These are phyloP conservation scores for Puccinia novopanici DNA, from an alignment of 1,284 basidiomycete genomes.

Conservation along the genomic window DNA sequence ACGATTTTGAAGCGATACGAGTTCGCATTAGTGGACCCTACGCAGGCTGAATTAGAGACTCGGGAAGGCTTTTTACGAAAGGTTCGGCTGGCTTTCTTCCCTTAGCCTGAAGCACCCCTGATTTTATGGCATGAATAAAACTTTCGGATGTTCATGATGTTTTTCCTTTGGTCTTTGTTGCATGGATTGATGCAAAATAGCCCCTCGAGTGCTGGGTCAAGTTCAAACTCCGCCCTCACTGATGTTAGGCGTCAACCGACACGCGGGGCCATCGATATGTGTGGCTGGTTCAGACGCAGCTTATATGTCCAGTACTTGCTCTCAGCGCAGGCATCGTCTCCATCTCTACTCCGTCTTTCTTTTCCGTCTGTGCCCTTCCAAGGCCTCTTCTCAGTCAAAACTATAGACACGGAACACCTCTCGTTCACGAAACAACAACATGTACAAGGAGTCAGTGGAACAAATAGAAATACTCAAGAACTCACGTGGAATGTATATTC, in stretches of 20 bases:
- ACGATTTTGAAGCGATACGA: conserved; percentile 41
- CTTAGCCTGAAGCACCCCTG: background rate
- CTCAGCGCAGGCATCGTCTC: background rate
- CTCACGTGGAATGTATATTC: too few relatives aligned
- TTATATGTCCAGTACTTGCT: background rate
- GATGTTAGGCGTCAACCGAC: background rate
- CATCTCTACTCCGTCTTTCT: background rate
- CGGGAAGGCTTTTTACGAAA: conserved; percentile 45
- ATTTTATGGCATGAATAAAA: too few relatives aligned
- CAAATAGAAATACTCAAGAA: too few relatives aligned
- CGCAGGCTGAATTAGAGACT: conserved; percentile 32
- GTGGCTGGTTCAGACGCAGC: background rate
- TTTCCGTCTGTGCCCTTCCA: background rate
- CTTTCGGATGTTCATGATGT: background rate
- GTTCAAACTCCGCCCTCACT: conserved; percentile 3
- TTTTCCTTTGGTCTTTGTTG: background rate
- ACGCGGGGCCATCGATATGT: too few relatives aligned
- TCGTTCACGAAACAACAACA: too few relatives aligned
- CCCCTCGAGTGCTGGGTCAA: conserved; percentile 27
- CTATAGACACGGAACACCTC: too few relatives aligned
- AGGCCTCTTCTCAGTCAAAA: too few relatives aligned
- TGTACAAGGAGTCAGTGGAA: too few relatives aligned
- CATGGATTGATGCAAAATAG: background rate
- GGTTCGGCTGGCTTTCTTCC: background rate
- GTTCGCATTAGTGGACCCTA: conserved; percentile 18